phyloP scores from a whole-genome alignment of 768 basidiomycete genomes.

The Leccinum incarnatum region DNA sequence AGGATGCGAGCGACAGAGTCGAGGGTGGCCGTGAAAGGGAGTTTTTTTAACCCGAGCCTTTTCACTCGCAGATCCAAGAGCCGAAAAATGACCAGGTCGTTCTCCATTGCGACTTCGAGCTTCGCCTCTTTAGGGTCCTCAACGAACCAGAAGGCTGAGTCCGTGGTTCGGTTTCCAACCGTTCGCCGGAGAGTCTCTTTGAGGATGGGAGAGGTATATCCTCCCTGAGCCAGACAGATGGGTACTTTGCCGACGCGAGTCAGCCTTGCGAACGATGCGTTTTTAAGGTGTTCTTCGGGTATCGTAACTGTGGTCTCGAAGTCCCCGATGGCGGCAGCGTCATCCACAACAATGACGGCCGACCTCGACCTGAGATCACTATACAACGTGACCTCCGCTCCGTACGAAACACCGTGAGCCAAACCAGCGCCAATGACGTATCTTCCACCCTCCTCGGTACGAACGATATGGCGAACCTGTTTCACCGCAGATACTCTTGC shows the following conservation, averaged over 20 bases:
- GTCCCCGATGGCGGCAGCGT: constrained; percentile 8
- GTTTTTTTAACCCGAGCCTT: not conserved
- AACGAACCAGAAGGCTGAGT: not conserved
- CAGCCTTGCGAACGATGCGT: constrained; percentile 4
- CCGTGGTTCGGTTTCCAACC: not conserved
- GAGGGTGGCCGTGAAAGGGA: not conserved
- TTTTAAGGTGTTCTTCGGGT: not conserved
- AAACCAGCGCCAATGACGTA: constrained; percentile 24
- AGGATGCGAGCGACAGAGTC: not conserved
- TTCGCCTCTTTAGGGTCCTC: not conserved
- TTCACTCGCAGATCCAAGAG: not conserved
- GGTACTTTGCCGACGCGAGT: not conserved
- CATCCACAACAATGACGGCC: constrained; percentile 4
- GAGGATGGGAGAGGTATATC: not conserved
- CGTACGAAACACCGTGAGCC: constrained; percentile 25
- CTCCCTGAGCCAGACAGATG: not conserved
- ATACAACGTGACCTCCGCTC: constrained; percentile 22
- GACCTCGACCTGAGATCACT: not conserved
- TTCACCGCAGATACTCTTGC: constrained; percentile 11
- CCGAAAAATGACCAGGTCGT: not conserved
- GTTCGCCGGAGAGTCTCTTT: not conserved
- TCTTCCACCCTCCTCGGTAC: not conserved
- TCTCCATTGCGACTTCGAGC: not conserved
- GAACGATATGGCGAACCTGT: constrained; percentile 6
- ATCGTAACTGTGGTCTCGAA: constrained; percentile 9